Conservation (phyloP, 371 early-diverging fungal species). For the Haplosporangium sp. region DNA sequence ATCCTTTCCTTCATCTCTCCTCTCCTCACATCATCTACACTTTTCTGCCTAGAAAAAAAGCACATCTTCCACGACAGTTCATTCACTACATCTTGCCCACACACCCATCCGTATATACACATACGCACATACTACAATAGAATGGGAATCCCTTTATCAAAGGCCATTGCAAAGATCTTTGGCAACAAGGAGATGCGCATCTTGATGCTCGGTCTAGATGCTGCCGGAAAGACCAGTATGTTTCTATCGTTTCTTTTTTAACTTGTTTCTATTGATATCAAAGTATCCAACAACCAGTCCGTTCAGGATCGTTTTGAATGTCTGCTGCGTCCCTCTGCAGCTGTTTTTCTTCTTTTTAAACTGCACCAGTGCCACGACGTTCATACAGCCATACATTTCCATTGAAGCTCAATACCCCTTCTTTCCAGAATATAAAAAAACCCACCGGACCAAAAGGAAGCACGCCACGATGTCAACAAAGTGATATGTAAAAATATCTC, state of each 20-base stretch:
- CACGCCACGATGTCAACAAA: too few species aligned
- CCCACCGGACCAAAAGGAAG: too few species aligned
- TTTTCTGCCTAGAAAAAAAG: background rate
- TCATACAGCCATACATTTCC: too few species aligned
- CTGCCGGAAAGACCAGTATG: constrained; percentile 94
- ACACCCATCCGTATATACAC: constrained; percentile 5
- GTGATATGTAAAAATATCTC: too few species aligned
- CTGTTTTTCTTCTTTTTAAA: too few species aligned
- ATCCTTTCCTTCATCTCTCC: too few species aligned
- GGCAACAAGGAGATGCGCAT: constrained; percentile 92
- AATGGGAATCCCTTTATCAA: constrained; percentile 49
- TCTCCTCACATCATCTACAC: background rate
- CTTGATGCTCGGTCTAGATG: constrained; percentile 92
- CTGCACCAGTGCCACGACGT: too few species aligned
- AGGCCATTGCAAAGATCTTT: constrained; percentile 75
- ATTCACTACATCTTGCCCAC: constrained; percentile 5
- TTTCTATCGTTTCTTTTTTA: constrained; percentile 10
- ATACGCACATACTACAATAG: constrained; percentile 3
- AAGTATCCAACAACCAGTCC: background rate
- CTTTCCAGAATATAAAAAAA: too few species aligned
- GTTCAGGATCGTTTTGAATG: too few species aligned
- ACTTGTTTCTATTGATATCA: background rate
- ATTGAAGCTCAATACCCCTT: too few species aligned
- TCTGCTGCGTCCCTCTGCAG: too few species aligned
- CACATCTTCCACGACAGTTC: background rate